Evolutionary conservation across 2,329 filamentous ascomycete genomes (phyloP).

Genomic region (Fusarium pseudograminearum): DNA sequence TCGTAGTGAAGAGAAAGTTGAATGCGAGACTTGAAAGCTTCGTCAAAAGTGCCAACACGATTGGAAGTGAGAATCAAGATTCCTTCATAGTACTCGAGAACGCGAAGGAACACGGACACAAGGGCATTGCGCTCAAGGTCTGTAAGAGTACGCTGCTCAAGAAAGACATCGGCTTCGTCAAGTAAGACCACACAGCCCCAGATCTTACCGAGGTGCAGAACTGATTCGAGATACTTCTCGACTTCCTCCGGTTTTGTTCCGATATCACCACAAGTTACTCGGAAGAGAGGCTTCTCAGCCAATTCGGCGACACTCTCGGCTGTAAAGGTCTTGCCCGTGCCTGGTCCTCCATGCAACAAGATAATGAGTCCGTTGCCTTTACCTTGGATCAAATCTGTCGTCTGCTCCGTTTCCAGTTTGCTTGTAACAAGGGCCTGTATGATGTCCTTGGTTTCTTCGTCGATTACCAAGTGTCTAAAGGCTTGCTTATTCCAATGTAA

Average conservation of each 20-base stretch:
- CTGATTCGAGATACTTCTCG: constrained; percentile 37
- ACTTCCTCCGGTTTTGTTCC: constrained; percentile 36
- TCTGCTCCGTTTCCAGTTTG: not conserved
- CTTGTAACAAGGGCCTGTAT: constrained; percentile 16
- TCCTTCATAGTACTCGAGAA: constrained; percentile 53
- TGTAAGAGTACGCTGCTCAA: constrained; percentile 40
- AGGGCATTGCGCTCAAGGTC: constrained; percentile 47
- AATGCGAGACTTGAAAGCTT: constrained; percentile 40
- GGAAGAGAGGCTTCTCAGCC: constrained; percentile 34
- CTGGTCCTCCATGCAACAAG: constrained; percentile 50
- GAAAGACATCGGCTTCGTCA: constrained; percentile 49
- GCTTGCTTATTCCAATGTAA: constrained; percentile 30
- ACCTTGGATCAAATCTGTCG: constrained; percentile 50
- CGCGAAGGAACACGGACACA: constrained; percentile 51
- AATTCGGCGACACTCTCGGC: constrained; percentile 43
- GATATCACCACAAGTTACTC: not conserved
- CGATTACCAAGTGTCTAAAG: constrained; percentile 24
- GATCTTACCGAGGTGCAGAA: constrained; percentile 32
- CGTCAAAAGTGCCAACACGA: constrained; percentile 52
- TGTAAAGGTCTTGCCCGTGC: constrained; percentile 52
- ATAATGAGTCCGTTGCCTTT: constrained; percentile 51
- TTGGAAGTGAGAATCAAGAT: constrained; percentile 55
- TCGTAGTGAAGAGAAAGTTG: constrained; percentile 53
- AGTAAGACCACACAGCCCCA: constrained; percentile 43
- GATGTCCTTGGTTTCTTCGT: constrained; percentile 21